Evolutionary conservation across 2,329 filamentous ascomycete genomes (phyloP).

Genomic region (Pseudogymnoascus sp.): DNA sequence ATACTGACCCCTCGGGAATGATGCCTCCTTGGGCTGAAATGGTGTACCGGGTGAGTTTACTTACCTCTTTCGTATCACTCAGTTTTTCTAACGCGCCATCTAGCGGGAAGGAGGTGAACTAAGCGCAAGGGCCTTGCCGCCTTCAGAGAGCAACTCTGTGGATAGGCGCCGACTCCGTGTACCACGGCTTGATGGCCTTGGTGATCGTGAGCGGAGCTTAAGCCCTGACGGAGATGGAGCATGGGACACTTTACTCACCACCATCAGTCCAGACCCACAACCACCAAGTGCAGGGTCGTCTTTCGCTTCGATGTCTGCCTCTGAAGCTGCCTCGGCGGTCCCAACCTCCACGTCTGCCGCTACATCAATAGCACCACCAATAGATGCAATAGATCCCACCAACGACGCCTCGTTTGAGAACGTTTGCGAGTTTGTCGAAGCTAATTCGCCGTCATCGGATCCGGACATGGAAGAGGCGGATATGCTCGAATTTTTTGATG

Average conservation of each 20-base stretch:
- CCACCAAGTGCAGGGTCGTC: constrained; percentile 76
- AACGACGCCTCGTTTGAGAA: neutral
- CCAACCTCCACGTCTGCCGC: neutral
- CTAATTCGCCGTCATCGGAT: constrained; percentile 23
- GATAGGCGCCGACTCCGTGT: constrained; percentile 13
- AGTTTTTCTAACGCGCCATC: neutral
- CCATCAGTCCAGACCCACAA: constrained; percentile 73
- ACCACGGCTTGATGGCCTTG: constrained; percentile 59
- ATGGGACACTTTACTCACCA: constrained; percentile 77
- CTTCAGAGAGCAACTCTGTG: neutral
- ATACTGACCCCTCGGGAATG: neutral
- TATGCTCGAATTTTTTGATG: constrained; percentile 20
- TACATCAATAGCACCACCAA: neutral
- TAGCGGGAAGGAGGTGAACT: neutral
- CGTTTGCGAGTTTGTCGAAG: constrained; percentile 14
- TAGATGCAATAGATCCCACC: neutral
- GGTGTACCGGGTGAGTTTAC: neutral
- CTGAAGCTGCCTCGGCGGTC: constrained; percentile 20
- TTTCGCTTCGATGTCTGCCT: constrained; percentile 43
- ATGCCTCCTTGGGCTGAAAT: neutral
- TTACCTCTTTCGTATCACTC: neutral
- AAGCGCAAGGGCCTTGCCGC: neutral
- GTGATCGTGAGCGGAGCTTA: constrained; percentile 77
- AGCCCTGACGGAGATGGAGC: constrained; percentile 57
- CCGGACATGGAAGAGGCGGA: constrained; percentile 31